Conservation (phyloP, 495 filamentous ascomycete genomes). For the Penicillium atrosanguineum region DNA sequence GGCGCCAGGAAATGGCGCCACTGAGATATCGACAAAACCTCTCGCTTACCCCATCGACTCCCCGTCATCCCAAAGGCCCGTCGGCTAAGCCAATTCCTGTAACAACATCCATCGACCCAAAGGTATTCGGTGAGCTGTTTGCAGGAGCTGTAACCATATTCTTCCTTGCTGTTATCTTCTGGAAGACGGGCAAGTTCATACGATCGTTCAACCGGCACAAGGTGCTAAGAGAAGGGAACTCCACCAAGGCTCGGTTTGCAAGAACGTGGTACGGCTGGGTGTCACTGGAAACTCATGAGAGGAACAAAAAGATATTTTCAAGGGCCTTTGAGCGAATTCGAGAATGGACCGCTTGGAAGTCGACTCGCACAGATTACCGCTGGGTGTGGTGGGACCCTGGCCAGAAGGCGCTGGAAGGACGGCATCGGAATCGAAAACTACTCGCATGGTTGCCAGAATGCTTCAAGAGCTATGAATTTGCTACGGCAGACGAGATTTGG, state of each 20-base stretch:
- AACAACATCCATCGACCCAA: slow-evolving; percentile 24
- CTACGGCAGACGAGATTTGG: slow-evolving; percentile 27
- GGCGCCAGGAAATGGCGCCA: slow-evolving; percentile 32
- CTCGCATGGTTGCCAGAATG: slow-evolving; percentile 25
- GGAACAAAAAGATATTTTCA: slow-evolving; percentile 25
- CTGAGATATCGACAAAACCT: slow-evolving; percentile 29
- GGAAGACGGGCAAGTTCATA: slow-evolving; percentile 40
- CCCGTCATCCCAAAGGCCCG: slow-evolving; percentile 17
- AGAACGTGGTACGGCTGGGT: slow-evolving; percentile 51
- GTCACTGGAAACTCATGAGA: slow-evolving; percentile 29
- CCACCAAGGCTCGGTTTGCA: slow-evolving; percentile 32
- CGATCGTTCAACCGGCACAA: slow-evolving; percentile 33
- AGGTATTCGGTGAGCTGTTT: slow-evolving; percentile 36
- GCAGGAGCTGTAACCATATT: slow-evolving; percentile 40
- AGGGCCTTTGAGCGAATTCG: slow-evolving; percentile 16
- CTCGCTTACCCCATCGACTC: slow-evolving; percentile 19
- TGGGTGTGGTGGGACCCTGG: slow-evolving; percentile 47
- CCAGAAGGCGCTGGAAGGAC: slow-evolving; percentile 20
- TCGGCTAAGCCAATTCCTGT: slow-evolving; percentile 13
- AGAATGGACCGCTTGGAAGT: slow-evolving; percentile 36
- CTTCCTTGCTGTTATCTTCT: slow-evolving; percentile 37
- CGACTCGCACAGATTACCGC: slow-evolving; percentile 31
- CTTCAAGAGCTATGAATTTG: slow-evolving; percentile 26
- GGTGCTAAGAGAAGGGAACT: slow-evolving; percentile 33
- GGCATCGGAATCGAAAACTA: slow-evolving; percentile 8